Conservation (phyloP, 208 protist species). For the Trypanosoma congolense region DNA sequence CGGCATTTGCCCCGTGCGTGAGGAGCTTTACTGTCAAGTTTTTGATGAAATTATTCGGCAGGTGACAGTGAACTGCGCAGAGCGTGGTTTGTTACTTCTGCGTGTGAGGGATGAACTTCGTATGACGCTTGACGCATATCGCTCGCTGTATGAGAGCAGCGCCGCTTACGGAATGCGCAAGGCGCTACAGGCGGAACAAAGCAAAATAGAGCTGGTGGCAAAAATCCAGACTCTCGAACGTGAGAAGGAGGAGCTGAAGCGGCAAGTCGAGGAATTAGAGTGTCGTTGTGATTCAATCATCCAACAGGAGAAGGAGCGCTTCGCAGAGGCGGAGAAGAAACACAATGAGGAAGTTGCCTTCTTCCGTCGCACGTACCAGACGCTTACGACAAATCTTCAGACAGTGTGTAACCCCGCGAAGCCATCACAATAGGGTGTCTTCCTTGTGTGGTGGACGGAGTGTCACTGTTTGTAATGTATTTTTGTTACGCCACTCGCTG, state of each 20-base stretch:
- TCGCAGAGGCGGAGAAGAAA: conserved; percentile 91
- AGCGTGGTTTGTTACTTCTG: conserved; percentile 96
- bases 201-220: conserved; percentile 93
- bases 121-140: conserved; percentile 84
- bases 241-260: conserved; percentile 93
- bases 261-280: conserved; percentile 77
- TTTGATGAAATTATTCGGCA: conserved; percentile 98
- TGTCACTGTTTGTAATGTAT: not conserved
- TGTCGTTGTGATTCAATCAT: conserved; percentile 80
- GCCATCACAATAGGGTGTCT: conserved; percentile 20
- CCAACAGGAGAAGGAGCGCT: conserved; percentile 87
- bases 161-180: conserved; percentile 97
- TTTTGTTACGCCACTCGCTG: too few relatives aligned
- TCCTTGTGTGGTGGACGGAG: not conserved
- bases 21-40: conserved; percentile 96
- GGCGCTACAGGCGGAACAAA: conserved; percentile 96
- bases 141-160: conserved; percentile 78
- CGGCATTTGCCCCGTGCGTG: conserved; percentile 97
- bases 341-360: conserved; percentile 96
- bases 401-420: conserved; percentile 85
- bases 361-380: conserved; percentile 93
- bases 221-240: conserved; percentile 89
- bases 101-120: conserved; percentile 96
- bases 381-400: conserved; percentile 91
- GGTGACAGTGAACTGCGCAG: conserved; percentile 97